These are phyloP conservation scores for Apiospora malaysiana DNA, from an alignment of 2,329 filamentous ascomycete genomes.

Conservation along the genomic window DNA sequence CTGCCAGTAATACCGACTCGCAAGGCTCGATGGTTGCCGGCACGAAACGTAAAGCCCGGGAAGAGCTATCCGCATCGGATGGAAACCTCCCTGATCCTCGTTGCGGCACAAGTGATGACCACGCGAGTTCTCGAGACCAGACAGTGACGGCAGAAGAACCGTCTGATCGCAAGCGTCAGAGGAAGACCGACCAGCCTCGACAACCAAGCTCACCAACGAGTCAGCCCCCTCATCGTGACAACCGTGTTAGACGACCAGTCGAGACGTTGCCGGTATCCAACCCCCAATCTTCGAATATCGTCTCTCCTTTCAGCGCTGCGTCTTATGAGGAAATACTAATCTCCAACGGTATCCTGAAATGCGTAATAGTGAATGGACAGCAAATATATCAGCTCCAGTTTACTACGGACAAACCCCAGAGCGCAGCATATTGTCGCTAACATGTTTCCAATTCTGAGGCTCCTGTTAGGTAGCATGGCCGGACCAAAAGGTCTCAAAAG, in stretches of 20 bases:
- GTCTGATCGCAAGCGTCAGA: neutral
- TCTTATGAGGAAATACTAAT: neutral
- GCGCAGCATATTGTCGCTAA: neutral
- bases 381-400: conserved; percentile 4
- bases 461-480: neutral
- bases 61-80: neutral
- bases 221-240: neutral
- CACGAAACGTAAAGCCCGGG: neutral
- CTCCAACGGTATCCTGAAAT: neutral
- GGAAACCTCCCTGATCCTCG: neutral
- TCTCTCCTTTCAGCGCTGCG: too few relatives aligned
- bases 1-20: neutral
- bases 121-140: neutral
- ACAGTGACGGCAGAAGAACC: neutral
- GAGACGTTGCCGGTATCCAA: neutral
- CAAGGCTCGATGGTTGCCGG: neutral
- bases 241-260: neutral
- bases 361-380: neutral
- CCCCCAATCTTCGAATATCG: neutral
- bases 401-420: neutral
- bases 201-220: neutral
- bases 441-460: neutral
- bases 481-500: neutral
- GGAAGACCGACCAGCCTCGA: neutral
- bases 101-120: neutral